These are phyloP conservation scores for Mucor ambiguus DNA, from an alignment of 371 early-diverging fungal species.

Conservation along the genomic window DNA sequence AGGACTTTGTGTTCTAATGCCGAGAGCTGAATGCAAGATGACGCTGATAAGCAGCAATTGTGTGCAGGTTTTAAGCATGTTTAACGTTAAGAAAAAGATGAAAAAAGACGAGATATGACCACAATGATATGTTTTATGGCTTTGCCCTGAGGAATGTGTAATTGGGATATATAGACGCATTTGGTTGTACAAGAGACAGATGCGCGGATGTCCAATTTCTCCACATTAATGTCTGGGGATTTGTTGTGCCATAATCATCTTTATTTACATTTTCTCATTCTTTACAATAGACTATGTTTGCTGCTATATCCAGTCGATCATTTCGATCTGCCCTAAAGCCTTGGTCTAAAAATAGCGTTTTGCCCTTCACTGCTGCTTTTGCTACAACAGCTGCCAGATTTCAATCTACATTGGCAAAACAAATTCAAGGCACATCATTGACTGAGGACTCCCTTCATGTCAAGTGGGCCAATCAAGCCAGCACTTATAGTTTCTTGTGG, in stretches of 20 bases:
- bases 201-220: neutral
- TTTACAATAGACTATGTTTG: neutral
- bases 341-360: neutral
- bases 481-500: slow-evolving; percentile 69
- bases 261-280: slow-evolving; percentile 1
- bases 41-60: neutral
- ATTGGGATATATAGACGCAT: too few relatives aligned
- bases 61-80: neutral
- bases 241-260: neutral
- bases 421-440: neutral
- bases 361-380: neutral
- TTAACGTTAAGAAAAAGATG: neutral
- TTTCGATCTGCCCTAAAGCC: slow-evolving; percentile 1
- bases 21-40: neutral
- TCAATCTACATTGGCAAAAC: neutral
- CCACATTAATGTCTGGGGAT: neutral
- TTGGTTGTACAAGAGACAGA: neutral
- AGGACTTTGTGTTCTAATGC: neutral
- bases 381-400: neutral
- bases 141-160: neutral
- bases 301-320: neutral
- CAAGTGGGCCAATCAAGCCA: slow-evolving; percentile 25
- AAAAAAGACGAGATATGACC: neutral
- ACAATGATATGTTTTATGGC: neutral
- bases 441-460: slow-evolving; percentile 23